phyloP scores from a whole-genome alignment of 179 eudicot genomes.

The Amaranthus tricolor region DNA sequence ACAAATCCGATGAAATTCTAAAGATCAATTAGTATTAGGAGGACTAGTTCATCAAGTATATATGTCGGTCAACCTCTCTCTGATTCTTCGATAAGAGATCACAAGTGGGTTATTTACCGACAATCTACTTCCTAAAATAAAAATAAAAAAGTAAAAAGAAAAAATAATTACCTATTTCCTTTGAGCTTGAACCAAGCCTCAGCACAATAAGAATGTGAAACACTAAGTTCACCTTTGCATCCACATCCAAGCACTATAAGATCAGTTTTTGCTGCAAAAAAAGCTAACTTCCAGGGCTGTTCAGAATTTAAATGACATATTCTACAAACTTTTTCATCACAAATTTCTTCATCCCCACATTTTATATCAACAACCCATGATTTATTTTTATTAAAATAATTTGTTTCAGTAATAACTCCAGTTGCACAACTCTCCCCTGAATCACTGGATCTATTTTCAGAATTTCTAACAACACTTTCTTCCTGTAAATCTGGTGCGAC shows the following conservation, averaged over 20 bases:
- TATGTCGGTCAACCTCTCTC: neutral
- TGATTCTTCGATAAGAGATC: neutral
- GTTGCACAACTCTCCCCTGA: slow-evolving; percentile 17
- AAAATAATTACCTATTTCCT: slow-evolving; percentile 34
- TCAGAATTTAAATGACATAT: slow-evolving; percentile 39
- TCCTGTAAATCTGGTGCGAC: slow-evolving; percentile 20
- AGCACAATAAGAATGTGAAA: slow-evolving; percentile 37
- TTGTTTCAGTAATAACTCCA: neutral
- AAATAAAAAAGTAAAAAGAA: neutral
- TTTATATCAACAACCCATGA: slow-evolving; percentile 34
- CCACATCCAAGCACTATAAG: slow-evolving; percentile 38
- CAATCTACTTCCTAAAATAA: neutral
- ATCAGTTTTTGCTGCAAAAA: slow-evolving; percentile 17
- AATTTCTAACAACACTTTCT: slow-evolving; percentile 17
- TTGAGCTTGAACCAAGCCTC: slow-evolving; percentile 44
- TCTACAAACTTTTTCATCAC: slow-evolving; percentile 35
- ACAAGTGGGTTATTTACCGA: neutral
- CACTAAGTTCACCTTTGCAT: slow-evolving; percentile 40
- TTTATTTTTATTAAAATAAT: slow-evolving; percentile 7
- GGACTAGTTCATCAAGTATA: neutral
- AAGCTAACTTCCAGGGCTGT: slow-evolving; percentile 19
- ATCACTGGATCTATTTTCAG: slow-evolving; percentile 21
- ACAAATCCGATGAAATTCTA: too few relatives aligned
- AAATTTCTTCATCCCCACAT: slow-evolving; percentile 21
- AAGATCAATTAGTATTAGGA: too few relatives aligned